Evolutionary conservation across 1,284 basidiomycete species (phyloP), one percentile per base, ranked within the genome.

Genomic region (Cutaneotrichosporon dermatis): DNA sequence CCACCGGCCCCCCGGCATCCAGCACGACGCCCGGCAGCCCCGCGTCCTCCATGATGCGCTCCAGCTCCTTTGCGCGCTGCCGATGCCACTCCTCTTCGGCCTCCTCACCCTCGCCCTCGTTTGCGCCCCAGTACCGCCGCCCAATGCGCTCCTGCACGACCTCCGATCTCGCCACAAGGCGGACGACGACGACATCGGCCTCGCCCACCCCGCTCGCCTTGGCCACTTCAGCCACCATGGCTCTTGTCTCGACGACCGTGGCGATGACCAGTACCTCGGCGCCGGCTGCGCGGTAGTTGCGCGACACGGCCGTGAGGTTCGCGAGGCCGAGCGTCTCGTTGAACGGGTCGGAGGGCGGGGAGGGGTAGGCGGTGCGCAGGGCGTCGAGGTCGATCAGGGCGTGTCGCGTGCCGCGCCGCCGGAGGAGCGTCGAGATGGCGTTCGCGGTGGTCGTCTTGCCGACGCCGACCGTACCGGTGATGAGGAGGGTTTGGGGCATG

Each of bases 401-500:
- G 55, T 57, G 55, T 12, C 49, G 41, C 6, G 48, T 33, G n/a
- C 25, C 36, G 9, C 42, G 41, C 40, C 13, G 4, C 13, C 15
- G 7, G 25, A 57, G 46, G 34, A 45, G 49, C 9, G 15, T 11
- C n/a, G 46, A 48, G 40, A 57, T 33, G 49, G 55, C 55, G 15
- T n/a, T 16, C 4, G 55, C 42, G 3, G 55, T 51, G 42, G 41
- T 36, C 13, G 55, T 57, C 34, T 57, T 57, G 41, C 55, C 55
- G 11, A 51, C 42, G 9, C 55, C 55, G 42, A 44, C 41, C 2
- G 55, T 44, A 16, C 55, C 55, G 11, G 50, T 57, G 16, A 57
- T 50, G n/a, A 57, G 43, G 15, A 57, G 42, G 15, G 55, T 45
- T 36, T 15, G 15, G 9, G 50, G 37, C 50, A 51, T 51, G 11